Conservation (phyloP, 805 yeast species). For the Dipodascopsis uninucleata region DNA sequence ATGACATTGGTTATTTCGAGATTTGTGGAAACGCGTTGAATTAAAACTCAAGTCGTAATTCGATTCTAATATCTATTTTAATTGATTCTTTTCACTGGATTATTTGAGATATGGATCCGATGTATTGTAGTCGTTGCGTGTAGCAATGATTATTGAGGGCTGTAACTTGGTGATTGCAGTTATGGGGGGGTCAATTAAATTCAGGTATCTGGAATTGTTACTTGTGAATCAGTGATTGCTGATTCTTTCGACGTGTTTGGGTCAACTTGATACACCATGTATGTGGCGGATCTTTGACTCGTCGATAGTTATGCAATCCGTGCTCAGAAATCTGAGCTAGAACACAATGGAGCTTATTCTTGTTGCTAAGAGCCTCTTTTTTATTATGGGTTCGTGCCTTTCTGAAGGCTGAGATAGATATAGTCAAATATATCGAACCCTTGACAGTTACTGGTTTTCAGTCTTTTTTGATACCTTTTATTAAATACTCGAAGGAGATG, state of each 20-base stretch:
- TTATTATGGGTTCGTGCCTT: slow-evolving; percentile 17
- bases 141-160: too few relatives aligned
- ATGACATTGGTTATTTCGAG: slow-evolving; percentile 6
- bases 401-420: slow-evolving; percentile 9
- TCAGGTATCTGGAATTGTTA: background rate
- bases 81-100: too few relatives aligned
- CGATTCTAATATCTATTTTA: slow-evolving; percentile 16
- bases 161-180: too few relatives aligned
- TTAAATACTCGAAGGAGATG: too few relatives aligned
- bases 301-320: slow-evolving; percentile 37
- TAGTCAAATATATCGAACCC: slow-evolving; percentile 33
- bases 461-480: too few relatives aligned
- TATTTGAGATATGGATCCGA: too few relatives aligned
- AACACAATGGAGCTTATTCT: slow-evolving; percentile 41
- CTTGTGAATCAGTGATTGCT: slow-evolving; percentile 17
- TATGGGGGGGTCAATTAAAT: background rate
- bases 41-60: slow-evolving; percentile 20
- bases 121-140: too few relatives aligned
- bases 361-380: slow-evolving; percentile 23
- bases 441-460: too few relatives aligned
- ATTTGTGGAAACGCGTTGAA: slow-evolving; percentile 32
- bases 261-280: slow-evolving; percentile 5
- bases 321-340: slow-evolving; percentile 20
- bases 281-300: slow-evolving; percentile 3
- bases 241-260: slow-evolving; percentile 12